Evolutionary conservation across 371 early-diverging fungal genomes (phyloP).

Genomic region (Mortierella sp.): DNA sequence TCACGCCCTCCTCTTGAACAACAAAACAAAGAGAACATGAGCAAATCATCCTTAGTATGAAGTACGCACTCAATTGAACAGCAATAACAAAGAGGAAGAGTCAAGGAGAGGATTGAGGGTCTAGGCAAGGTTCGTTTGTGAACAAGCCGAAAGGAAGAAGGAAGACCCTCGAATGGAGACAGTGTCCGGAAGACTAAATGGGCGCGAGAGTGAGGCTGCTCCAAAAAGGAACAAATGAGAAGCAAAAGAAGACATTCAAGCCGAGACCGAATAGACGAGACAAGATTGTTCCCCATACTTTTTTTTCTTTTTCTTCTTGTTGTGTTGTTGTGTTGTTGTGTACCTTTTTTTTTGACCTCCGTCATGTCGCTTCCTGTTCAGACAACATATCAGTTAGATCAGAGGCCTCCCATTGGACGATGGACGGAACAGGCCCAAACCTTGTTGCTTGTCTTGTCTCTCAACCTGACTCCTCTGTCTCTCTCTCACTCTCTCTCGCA

Average conservation of each 20-base stretch:
- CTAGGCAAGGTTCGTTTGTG: not conserved
- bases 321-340: not conserved
- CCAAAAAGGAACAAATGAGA: not conserved
- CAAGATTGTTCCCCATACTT: not conserved
- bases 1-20: too few relatives aligned
- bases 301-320: not conserved
- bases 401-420: conserved; percentile 47
- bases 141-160: not conserved
- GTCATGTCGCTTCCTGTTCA: not conserved
- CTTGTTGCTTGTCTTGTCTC: conserved; percentile 8
- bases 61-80: too few relatives aligned
- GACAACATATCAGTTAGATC: conserved; percentile 33
- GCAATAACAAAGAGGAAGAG: not conserved
- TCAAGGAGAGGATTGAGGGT: not conserved
- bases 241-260: not conserved
- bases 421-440: conserved; percentile 12
- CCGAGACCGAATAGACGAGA: conserved; percentile 7
- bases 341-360: not conserved
- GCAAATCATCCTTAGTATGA: too few relatives aligned
- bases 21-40: too few relatives aligned
- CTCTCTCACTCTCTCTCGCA: not conserved
- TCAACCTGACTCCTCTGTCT: not conserved
- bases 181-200: not conserved
- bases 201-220: not conserved
- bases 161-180: not conserved